Conservation (phyloP, 768 basidiomycete species). For the Mycena vitilis region DNA sequence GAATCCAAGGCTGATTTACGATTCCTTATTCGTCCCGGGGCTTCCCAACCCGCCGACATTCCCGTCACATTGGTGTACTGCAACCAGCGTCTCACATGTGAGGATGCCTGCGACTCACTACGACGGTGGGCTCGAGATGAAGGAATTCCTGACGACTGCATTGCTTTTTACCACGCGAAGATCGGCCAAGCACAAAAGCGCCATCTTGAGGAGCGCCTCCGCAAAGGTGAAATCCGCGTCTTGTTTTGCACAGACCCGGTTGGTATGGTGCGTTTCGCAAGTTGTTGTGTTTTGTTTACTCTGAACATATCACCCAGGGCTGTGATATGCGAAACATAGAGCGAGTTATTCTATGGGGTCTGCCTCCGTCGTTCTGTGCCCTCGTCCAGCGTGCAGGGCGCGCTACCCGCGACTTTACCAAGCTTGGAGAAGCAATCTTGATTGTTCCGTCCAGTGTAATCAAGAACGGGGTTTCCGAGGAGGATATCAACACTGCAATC, state of each 20-base stretch:
- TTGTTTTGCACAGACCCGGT: constrained; percentile 41
- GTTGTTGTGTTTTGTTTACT: too few relatives aligned
- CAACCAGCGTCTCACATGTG: constrained; percentile 30
- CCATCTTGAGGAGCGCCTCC: constrained; percentile 29
- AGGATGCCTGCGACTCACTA: constrained; percentile 33
- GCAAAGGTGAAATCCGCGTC: constrained; percentile 35
- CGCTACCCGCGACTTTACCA: constrained; percentile 32
- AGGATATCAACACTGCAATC: background rate
- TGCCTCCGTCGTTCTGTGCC: constrained; percentile 39
- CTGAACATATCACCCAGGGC: constrained; percentile 11
- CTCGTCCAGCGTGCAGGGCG: constrained; percentile 38
- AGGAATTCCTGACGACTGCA: constrained; percentile 22
- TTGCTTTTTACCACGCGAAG: constrained; percentile 41
- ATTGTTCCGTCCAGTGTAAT: constrained; percentile 15
- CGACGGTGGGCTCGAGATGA: constrained; percentile 35
- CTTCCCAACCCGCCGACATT: constrained; percentile 32
- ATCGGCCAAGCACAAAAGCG: constrained; percentile 38
- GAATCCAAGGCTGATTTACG: constrained; percentile 39
- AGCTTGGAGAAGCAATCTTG: constrained; percentile 33
- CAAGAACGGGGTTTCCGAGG: constrained; percentile 22
- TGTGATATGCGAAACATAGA: constrained; percentile 34
- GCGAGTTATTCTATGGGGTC: constrained; percentile 35
- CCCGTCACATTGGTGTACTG: constrained; percentile 39
- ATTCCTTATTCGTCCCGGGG: constrained; percentile 37
- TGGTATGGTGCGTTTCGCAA: too few relatives aligned